Percentiles rank a stretch among this genome's conserved stretches.
Evolutionary conservation across 306 rosid species (phyloP).

Genomic region (Hylodesmum podocarpum): DNA sequence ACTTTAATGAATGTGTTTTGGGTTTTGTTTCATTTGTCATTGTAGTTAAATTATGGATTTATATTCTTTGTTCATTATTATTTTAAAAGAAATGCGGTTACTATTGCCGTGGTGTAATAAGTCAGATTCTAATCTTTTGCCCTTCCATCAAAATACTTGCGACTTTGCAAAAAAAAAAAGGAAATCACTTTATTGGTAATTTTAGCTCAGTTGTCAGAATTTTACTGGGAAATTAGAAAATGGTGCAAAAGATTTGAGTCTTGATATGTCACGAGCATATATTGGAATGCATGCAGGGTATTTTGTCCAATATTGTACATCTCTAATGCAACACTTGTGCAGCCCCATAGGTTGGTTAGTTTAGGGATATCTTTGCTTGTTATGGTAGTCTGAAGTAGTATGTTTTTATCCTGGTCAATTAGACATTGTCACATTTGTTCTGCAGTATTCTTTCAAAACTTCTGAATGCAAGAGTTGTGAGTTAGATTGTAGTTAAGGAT

Average conservation of each 20-base stretch:
- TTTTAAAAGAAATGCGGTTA: constrained; percentile 5
- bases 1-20: background rate
- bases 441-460: background rate
- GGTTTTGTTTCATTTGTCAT: background rate
- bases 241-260: background rate
- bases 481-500: constrained; percentile 16
- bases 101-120: background rate
- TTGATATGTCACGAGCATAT: background rate
- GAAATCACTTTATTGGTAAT: background rate
- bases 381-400: constrained; percentile 5
- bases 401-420: background rate
- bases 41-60: background rate
- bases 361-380: background rate
- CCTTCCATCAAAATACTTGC: background rate
- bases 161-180: background rate
- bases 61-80: background rate
- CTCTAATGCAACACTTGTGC: background rate
- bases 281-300: no score
- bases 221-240: background rate
- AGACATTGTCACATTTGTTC: background rate
- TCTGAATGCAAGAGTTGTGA: constrained; percentile 4
- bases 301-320: background rate
- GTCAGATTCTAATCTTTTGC: background rate
- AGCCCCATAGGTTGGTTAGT: background rate
- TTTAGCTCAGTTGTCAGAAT: background rate